phyloP scores from a whole-genome alignment of 1,139 yeast species.

The Trichomonascaceae sp. region DNA sequence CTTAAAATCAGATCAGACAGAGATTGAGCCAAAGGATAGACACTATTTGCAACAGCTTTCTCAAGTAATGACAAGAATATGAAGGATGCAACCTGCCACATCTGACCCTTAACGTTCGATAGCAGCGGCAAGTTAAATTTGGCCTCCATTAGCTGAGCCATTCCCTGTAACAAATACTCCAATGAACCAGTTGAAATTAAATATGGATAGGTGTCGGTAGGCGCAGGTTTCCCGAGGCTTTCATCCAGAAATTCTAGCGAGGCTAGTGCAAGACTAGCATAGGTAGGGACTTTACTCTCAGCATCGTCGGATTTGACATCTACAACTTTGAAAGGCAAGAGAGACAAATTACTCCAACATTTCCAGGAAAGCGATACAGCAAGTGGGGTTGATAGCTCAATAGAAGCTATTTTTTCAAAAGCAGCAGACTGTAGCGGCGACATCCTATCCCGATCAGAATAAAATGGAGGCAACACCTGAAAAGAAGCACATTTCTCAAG shows the following conservation, averaged over 20 bases:
- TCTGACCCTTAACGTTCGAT: constrained; percentile 16
- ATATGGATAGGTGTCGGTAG: neutral
- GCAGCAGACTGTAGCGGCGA: constrained; percentile 32
- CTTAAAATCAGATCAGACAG: constrained; percentile 41
- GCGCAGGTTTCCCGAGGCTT: constrained; percentile 31
- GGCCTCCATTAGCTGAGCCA: constrained; percentile 18
- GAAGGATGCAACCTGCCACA: constrained; percentile 30
- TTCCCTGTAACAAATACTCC: constrained; percentile 24
- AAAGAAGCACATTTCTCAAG: constrained; percentile 24
- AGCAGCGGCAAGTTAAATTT: constrained; percentile 23
- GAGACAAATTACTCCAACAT: constrained; percentile 19
- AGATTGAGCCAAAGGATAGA: neutral
- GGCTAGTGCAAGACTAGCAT: constrained; percentile 53
- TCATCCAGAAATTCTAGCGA: constrained; percentile 41
- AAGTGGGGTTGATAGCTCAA: constrained; percentile 15
- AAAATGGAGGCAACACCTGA: constrained; percentile 27
- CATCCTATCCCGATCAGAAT: constrained; percentile 29
- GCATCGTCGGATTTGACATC: constrained; percentile 23
- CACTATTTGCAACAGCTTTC: constrained; percentile 12
- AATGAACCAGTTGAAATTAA: constrained; percentile 46
- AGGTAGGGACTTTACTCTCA: constrained; percentile 52
- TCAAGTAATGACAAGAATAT: constrained; percentile 20
- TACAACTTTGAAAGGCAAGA: constrained; percentile 20
- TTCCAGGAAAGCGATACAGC: constrained; percentile 17
- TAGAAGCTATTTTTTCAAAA: constrained; percentile 20